A percentile compares a stretch with the other conserved stretches of the same genome.
Conservation (phyloP, 441 rosid genomes). For the Gossypium davidsonii region DNA sequence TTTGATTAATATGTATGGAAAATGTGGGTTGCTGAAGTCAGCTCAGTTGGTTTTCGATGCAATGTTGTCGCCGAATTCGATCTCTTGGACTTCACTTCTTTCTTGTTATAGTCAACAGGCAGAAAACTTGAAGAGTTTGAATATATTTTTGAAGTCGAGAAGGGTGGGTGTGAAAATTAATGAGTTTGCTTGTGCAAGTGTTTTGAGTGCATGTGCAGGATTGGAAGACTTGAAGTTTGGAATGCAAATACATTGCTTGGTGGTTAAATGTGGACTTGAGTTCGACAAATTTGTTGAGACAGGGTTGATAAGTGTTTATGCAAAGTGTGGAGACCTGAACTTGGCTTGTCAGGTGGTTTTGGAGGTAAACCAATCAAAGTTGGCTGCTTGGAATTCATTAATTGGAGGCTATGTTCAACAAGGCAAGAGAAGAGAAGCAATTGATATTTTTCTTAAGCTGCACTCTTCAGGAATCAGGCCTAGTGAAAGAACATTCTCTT, state of each 20-base stretch:
- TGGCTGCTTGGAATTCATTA: constrained; percentile 25
- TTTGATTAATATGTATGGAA: constrained; percentile 28
- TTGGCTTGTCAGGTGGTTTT: constrained; percentile 21
- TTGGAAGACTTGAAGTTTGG: constrained; percentile 24
- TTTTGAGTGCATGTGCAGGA: constrained; percentile 23
- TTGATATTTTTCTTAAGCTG: constrained; percentile 21
- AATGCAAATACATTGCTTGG: constrained; percentile 28
- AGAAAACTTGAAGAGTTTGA: constrained; percentile 18
- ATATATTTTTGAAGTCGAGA: constrained; percentile 14
- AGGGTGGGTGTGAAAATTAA: constrained; percentile 16
- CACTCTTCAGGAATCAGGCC: constrained; percentile 19
- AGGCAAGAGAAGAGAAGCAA: constrained; percentile 22
- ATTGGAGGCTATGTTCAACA: constrained; percentile 28
- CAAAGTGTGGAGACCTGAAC: constrained; percentile 23
- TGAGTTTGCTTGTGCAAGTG: constrained; percentile 28
- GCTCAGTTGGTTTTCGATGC: constrained; percentile 22
- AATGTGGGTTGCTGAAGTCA: constrained; percentile 23
- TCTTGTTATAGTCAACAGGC: constrained; percentile 26
- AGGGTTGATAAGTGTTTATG: constrained; percentile 22
- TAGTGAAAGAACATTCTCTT: constrained; percentile 23
- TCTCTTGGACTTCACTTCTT: constrained; percentile 30
- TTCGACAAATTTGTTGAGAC: constrained; percentile 24
- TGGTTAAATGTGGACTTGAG: constrained; percentile 19
- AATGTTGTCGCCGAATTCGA: constrained; percentile 13
- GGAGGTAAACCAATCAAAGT: constrained; percentile 12